Evolutionary conservation across 225 moss, liverwort and hornwort species (phyloP), one percentile per base, ranked within the genome.

Genomic region (Thuidium tamariscinum): DNA sequence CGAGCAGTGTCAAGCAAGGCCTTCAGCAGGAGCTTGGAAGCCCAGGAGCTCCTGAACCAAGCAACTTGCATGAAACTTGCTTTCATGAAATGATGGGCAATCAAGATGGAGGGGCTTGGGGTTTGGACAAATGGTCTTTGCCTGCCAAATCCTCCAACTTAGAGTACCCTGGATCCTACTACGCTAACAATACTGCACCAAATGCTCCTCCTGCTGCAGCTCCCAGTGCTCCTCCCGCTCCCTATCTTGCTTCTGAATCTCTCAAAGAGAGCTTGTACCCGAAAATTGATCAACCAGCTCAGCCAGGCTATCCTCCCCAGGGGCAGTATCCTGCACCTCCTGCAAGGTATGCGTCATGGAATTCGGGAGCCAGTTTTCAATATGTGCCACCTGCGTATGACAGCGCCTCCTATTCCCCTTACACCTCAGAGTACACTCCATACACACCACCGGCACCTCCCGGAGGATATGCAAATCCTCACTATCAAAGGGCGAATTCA

Each of bases 61-160:
- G 39, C n/a, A n/a, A n/a, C 15, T 51, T 82, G 30, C 27, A 42
- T 42, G 42, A 42, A n/a, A n/a, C 22, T 44, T 11, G 13, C 39
- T 55, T 85, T 85, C 26, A 86, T 86, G 80, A 86, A 72, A 83
- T 83, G 87, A 92, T 92, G 92, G 79, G 86, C 74, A 87, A 79
- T 73, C 87, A 89, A 84, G 89, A 91, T 88, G 91, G 84, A 79
- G 89, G 92, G 77, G 81, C 81, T 55, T 92, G 89, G 91, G 88
- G 88, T 61, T 34, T 84, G 79, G 88, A 88, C 79, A 91, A 68
- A 51, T 89, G 83, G 83, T 86, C 90, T 65, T 25, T 77, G 71
- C 84, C 87, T 52, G 82, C 89, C 52, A 72, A 66, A 54, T 9
- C 79, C 36, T 84, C 87, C 73, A 60, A 89, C 61, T 18, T 63